Conservation (phyloP, 1,139 yeast genomes). For the Saccharomyces hybrid region DNA sequence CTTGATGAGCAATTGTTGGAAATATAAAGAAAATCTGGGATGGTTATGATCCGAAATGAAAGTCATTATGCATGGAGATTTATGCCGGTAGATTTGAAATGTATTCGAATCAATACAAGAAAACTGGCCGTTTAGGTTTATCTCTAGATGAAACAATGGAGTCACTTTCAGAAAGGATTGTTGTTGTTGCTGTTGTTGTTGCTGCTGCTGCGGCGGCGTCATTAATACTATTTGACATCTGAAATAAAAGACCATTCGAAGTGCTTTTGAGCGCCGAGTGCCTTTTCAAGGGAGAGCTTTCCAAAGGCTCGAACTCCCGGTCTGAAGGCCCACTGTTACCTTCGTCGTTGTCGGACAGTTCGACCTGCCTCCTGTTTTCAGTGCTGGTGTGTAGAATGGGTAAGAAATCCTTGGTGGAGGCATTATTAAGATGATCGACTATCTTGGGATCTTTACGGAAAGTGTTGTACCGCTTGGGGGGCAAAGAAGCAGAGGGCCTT, state of each 20-base stretch:
- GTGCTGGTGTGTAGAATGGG: not conserved
- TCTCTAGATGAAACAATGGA: too few species aligned
- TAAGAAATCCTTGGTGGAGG: constrained; percentile 8
- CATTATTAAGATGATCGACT: constrained; percentile 8
- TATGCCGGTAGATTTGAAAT: not conserved
- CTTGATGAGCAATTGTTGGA: not conserved
- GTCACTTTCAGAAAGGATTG: not conserved
- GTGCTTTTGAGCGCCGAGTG: not conserved
- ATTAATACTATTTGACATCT: not conserved
- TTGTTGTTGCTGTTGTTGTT: not conserved
- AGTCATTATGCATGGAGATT: not conserved
- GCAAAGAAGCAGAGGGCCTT: not conserved
- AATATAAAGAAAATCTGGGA: not conserved
- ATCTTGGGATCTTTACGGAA: constrained; percentile 9
- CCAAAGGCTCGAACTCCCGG: not conserved
- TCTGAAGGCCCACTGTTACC: not conserved
- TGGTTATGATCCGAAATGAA: not conserved
- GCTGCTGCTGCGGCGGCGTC: too few species aligned
- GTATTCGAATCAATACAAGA: not conserved
- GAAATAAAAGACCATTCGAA: not conserved
- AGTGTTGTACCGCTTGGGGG: constrained; percentile 9
- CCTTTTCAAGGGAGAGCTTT: not conserved
- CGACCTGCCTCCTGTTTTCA: not conserved
- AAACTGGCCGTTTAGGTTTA: not conserved
- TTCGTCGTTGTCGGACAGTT: not conserved